Conservation (phyloP, 345 rosid species). For the Populus deltoides region DNA sequence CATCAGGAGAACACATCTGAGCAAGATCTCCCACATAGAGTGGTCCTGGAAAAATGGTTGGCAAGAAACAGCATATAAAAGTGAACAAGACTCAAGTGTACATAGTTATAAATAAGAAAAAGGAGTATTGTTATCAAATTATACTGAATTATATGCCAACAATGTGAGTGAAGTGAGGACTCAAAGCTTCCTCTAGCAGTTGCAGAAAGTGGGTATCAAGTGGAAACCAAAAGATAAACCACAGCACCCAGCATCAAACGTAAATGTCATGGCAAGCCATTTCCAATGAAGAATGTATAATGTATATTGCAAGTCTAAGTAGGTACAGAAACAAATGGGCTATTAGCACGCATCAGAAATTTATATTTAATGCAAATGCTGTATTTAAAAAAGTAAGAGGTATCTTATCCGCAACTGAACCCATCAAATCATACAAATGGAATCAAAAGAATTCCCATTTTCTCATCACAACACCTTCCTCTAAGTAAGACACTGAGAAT, state of each 20-base stretch:
- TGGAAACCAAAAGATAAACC: not conserved
- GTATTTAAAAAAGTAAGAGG: not conserved
- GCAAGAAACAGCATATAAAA: slow-evolving; percentile 14
- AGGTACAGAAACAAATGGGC: not conserved
- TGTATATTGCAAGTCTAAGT: slow-evolving; percentile 1
- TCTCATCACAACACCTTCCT: not conserved
- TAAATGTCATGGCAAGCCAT: not conserved
- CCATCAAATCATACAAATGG: not conserved
- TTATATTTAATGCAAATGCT: not conserved
- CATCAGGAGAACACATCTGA: slow-evolving; percentile 40
- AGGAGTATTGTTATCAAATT: not conserved
- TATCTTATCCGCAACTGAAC: not conserved
- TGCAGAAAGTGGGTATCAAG: not conserved
- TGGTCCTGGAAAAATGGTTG: slow-evolving; percentile 45
- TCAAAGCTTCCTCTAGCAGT: not conserved
- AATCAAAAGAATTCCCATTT: not conserved
- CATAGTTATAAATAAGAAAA: not conserved
- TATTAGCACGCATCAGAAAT: not conserved
- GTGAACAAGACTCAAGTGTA: not conserved
- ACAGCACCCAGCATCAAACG: not conserved
- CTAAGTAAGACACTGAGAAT: not conserved
- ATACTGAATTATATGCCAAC: not conserved
- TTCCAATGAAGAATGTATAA: not conserved
- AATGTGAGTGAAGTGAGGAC: not conserved
- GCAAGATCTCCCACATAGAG: slow-evolving; percentile 51